These are phyloP conservation scores for Asterochloris sp. DNA, from an alignment of 139 green algal genomes.

Conservation along the genomic window DNA sequence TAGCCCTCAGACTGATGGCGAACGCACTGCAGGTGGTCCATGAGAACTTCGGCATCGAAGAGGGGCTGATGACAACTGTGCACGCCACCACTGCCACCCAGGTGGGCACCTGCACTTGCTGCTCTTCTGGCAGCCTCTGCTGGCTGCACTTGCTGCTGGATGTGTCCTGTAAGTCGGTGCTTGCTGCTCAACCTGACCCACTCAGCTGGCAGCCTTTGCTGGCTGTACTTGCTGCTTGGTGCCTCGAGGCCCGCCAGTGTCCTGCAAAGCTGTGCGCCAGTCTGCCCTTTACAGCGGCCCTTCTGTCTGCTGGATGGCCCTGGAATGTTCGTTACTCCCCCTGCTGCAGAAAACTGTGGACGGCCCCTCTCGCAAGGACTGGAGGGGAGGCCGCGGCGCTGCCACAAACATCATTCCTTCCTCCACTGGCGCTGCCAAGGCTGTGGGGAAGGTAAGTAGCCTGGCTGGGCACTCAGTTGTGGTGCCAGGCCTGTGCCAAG, in stretches of 20 bases:
- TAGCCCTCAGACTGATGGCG: not conserved
- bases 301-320: no score
- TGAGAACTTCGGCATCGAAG: slow-evolving; percentile 79
- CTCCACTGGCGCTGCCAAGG: slow-evolving; percentile 96
- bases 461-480: not conserved
- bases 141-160: no score
- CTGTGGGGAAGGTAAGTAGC: slow-evolving; percentile 63
- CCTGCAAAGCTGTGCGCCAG: no score
- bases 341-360: slow-evolving; percentile 91
- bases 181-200: no score
- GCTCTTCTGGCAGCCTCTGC: no score
- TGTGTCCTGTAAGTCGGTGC: no score
- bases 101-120: slow-evolving; percentile 22
- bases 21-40: slow-evolving; percentile 68
- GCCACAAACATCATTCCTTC: slow-evolving; percentile 96
- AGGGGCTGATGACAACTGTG: slow-evolving; percentile 95
- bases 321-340: no score
- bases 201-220: no score
- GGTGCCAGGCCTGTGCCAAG: not conserved
- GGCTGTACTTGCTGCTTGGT: no score
- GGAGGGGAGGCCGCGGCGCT: slow-evolving; percentile 89
- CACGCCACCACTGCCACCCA: slow-evolving; percentile 97
- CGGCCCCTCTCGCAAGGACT: slow-evolving; percentile 95
- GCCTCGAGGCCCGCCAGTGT: no score
- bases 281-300: no score